Base-by-base conservation (phyloP, 805 yeast genomes). In the Ogataea zsoltii region DNA sequence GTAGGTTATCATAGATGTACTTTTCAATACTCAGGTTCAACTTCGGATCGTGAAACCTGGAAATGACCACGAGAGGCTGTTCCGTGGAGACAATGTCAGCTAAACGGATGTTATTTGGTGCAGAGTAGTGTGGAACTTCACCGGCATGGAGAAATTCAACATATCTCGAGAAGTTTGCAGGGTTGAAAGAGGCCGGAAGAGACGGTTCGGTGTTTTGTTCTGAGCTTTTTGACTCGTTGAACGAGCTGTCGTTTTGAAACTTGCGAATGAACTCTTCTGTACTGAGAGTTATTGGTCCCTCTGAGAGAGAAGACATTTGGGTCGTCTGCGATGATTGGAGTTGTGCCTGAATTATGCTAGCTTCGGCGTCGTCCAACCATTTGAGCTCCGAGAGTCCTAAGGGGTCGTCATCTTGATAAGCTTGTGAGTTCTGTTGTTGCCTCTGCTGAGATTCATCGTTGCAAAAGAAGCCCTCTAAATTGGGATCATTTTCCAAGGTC, bases 1-100 rank as follows among this genome's bases (percentile, higher is more conserved):
- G 91, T 67, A 85, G 79, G 15, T 74, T 63, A 42, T 75, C 74
- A 62, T 87, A 94, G 0, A 94, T 69, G 57, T 78, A 85, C 53
- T 87, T 85, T 56, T 94, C 99, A 4, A 90, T 56, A 1, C 97
- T 89, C 13, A 94, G 69, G 59, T 94, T 94, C 41, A 80, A 55
- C 56, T 72, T 81, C 1, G 98, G 98, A 54, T 85, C 76, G 2
- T 68, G 61, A 10, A 85, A 69, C 19, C 67, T 67, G 0, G 96
- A 80, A 0, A 83, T 61, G 28, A 88, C 71, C 1, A 83, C 69
- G 15, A 82, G 65, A 4, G 88, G 83, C n/a, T 56, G 14, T 0
- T 44, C 42, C 0, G 50, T 42, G 10, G 32, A 26, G 1, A 47
- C 58, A 2, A 61, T 21, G 1, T 51, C 48, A 2, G 42, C 41